Base-by-base conservation (phyloP, 768 basidiomycete species). In the Coprinopsis cinerea region DNA sequence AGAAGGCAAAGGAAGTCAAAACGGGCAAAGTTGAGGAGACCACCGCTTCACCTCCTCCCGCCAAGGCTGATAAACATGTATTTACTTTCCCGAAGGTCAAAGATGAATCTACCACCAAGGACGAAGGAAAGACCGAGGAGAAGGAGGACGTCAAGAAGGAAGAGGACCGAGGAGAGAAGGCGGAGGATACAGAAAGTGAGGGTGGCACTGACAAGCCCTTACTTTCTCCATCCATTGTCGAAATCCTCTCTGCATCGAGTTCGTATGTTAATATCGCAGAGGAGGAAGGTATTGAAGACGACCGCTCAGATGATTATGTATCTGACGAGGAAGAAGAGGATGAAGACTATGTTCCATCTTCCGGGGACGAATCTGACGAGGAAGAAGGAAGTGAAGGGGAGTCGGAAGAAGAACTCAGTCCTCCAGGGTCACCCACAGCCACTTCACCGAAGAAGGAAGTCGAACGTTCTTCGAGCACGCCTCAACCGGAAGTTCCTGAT, bases 381-480 rank as follows among this genome's bases (percentile, higher is more conserved):
- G 54, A 64, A 34, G 63, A 59, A 10, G 59, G 56, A 1, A 61
- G 64, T 6, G 53, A 52, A 15, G 57, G 52, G 28, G 59, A 63
- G 18, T 53, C 57, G 18, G 51, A 61, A n/a, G 64, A 62, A 13
- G 59, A 57, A 32, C 46, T 49, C 35, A 57, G 57, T 18, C 61
- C 59, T 17, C 49, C 65, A 22, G 62, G 62, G 25, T 67, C 72
- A 3, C 61, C 65, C n/a, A 49, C 66, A 44, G 44, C 59, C 27
- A 61, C 9, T 10, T 20, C 24, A 20, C 42, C 5, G 18, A 25
- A 20, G 25, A 43, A 26, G 20, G 20, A 26, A 5, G 73, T 1
- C 73, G 26, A 71, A 79, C 36, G 82, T 83, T 69, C 78, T 2
- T 82, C 83, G 14, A 67, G 72, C 13, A 82, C 82, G 6, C 83